Evolutionary conservation across 352 stramenopile genomes (phyloP).

Genomic region (Phytopythium helicoides): DNA sequence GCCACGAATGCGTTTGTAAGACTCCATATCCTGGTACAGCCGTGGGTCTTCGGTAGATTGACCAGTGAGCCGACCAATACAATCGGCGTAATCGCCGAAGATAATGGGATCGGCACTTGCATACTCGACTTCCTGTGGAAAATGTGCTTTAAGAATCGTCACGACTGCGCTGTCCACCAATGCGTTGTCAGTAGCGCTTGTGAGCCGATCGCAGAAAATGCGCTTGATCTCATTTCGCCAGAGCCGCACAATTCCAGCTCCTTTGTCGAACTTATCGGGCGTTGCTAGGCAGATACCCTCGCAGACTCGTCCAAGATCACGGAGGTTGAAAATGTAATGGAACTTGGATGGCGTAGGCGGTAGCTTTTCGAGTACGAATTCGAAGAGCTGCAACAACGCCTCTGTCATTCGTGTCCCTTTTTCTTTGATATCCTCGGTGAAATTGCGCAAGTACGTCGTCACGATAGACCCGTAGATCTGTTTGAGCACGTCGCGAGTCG

Average conservation of each 20-base stretch:
- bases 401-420: conserved; percentile 83
- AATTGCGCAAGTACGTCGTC: conserved; percentile 86
- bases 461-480: conserved; percentile 95
- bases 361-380: conserved; percentile 89
- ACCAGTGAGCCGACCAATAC: conserved; percentile 65
- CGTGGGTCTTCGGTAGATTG: conserved; percentile 76
- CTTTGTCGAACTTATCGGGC: conserved; percentile 80
- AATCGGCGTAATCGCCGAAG: conserved; percentile 93
- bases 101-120: conserved; percentile 83
- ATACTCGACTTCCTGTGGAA: conserved; percentile 57
- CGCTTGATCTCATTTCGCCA: conserved; percentile 93
- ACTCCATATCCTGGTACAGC: conserved; percentile 94
- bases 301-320: conserved; percentile 92
- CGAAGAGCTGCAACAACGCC: conserved; percentile 86
- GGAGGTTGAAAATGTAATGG: conserved; percentile 97
- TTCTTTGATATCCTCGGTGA: conserved; percentile 82
- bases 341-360: conserved; percentile 94
- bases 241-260: conserved; percentile 79
- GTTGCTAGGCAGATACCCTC: conserved; percentile 94
- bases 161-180: conserved; percentile 83
- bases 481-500: conserved; percentile 87
- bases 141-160: conserved; percentile 70
- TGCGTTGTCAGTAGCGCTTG: conserved; percentile 77
- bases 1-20: conserved; percentile 84
- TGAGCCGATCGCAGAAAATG: conserved; percentile 93